Percentiles rank a stretch among this genome's conserved stretches.
Conservation (phyloP, 2,329 filamentous ascomycete genomes). For the Sordariomycetes sp. region DNA sequence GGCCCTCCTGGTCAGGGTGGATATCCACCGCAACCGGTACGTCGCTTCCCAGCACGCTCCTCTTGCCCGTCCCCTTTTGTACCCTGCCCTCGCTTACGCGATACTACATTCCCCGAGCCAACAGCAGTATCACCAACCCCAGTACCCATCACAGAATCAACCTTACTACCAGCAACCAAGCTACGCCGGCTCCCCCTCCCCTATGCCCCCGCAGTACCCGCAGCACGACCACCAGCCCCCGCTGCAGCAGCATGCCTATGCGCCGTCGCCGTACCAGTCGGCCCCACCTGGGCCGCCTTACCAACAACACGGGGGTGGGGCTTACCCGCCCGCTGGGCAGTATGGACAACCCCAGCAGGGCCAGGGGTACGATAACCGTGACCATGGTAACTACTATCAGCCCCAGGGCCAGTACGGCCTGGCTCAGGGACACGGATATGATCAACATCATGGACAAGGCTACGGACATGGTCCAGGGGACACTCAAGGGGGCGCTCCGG, state of each 20-base stretch:
- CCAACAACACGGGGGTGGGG: constrained; percentile 2
- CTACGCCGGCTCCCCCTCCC: neutral
- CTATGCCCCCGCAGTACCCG: neutral
- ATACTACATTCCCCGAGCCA: neutral
- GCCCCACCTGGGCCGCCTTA: neutral
- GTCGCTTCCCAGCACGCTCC: neutral
- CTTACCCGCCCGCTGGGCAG: neutral
- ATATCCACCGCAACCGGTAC: neutral
- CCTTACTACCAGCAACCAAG: neutral
- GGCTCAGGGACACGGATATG: constrained; percentile 8
- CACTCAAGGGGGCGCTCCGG: constrained; percentile 12
- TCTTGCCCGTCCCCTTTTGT: neutral
- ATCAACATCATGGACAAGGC: constrained; percentile 10
- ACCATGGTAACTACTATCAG: too few relatives aligned
- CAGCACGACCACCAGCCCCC: neutral
- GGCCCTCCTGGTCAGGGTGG: neutral
- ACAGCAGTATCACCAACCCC: neutral
- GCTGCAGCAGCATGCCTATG: neutral
- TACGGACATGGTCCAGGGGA: constrained; percentile 12
- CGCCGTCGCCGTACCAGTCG: neutral
- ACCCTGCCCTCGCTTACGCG: neutral
- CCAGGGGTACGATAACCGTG: neutral
- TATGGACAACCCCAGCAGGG: neutral
- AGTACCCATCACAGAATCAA: neutral
- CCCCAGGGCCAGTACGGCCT: constrained; percentile 3